A percentile compares a stretch with the other conserved stretches of the same genome.
Conservation (phyloP, 2,329 filamentous ascomycete genomes). For the Fonsecaea monophora region DNA sequence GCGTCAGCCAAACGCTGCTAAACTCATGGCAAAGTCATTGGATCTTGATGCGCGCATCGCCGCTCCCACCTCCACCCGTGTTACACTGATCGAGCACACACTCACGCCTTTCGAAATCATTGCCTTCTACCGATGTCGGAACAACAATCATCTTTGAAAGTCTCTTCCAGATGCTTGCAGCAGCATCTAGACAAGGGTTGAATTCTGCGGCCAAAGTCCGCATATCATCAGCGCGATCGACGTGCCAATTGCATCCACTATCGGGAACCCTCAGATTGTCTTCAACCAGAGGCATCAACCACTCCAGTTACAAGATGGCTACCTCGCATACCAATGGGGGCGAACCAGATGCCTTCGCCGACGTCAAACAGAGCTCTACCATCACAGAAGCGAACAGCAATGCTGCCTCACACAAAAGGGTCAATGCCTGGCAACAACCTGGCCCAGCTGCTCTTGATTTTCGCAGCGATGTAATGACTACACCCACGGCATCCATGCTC, state of each 20-base stretch:
- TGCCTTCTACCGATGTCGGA: conserved; percentile 6
- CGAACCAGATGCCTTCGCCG: conserved; percentile 6
- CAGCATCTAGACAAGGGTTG: conserved; percentile 10
- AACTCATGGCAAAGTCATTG: neutral
- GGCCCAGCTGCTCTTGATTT: conserved; percentile 41
- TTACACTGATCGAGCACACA: neutral
- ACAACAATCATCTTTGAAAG: neutral
- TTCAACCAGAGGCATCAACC: neutral
- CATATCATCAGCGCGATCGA: neutral
- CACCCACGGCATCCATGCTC: conserved; percentile 81
- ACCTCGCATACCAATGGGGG: conserved; percentile 1
- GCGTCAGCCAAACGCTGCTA: neutral
- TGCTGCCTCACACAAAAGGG: conserved; percentile 21
- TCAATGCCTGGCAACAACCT: conserved; percentile 38
- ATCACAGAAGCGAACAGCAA: conserved; percentile 21
- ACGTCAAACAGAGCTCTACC: conserved; percentile 8
- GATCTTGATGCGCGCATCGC: conserved; percentile 12
- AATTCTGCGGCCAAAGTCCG: neutral
- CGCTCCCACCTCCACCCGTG: conserved; percentile 2
- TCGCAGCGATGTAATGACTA: conserved; percentile 69
- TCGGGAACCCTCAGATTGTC: neutral
- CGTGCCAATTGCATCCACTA: neutral
- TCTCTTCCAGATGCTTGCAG: conserved; percentile 7
- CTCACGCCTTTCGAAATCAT: conserved; percentile 7
- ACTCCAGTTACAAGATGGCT: neutral